phyloP scores from a whole-genome alignment of 352 stramenopile species.

The Pythium insidiosum region DNA sequence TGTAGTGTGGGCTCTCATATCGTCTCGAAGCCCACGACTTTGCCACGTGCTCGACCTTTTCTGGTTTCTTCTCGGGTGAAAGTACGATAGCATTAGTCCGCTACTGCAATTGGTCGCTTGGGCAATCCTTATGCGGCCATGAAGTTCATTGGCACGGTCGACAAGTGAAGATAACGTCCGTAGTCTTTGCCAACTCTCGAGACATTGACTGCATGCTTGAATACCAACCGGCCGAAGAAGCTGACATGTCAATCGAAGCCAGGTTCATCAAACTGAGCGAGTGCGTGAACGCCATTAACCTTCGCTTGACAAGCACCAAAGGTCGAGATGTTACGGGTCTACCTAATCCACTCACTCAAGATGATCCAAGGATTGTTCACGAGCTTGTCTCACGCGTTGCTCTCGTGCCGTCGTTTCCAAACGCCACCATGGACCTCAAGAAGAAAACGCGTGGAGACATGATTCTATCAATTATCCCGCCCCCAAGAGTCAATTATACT shows the following conservation, averaged over 20 bases:
- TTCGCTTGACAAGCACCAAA: slow-evolving; percentile 22
- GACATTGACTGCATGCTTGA: slow-evolving; percentile 19
- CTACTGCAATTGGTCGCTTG: slow-evolving; percentile 54
- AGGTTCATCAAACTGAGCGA: no score
- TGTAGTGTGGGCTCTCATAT: slow-evolving; percentile 58
- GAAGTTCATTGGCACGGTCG: slow-evolving; percentile 28
- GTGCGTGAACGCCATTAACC: slow-evolving; percentile 53
- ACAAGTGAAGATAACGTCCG: slow-evolving; percentile 21
- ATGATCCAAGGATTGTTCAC: slow-evolving; percentile 36
- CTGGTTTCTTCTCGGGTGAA: slow-evolving; percentile 45
- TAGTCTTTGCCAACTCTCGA: slow-evolving; percentile 25
- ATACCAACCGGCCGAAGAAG: no score
- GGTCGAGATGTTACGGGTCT: slow-evolving; percentile 15
- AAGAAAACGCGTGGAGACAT: slow-evolving; percentile 20
- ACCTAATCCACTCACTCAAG: slow-evolving; percentile 21
- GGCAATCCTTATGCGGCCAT: slow-evolving; percentile 25
- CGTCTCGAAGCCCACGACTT: slow-evolving; percentile 51
- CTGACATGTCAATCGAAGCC: no score
- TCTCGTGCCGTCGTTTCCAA: slow-evolving; percentile 29
- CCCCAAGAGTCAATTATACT: slow-evolving; percentile 37
- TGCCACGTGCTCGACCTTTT: slow-evolving; percentile 29
- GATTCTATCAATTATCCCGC: slow-evolving; percentile 35
- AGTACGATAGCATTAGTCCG: slow-evolving; percentile 37
- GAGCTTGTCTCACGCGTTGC: slow-evolving; percentile 23
- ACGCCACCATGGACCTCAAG: slow-evolving; percentile 48